These are phyloP conservation scores for Cryptococcus hybrid DNA, from an alignment of 1,284 basidiomycete species.

Conservation along the genomic window DNA sequence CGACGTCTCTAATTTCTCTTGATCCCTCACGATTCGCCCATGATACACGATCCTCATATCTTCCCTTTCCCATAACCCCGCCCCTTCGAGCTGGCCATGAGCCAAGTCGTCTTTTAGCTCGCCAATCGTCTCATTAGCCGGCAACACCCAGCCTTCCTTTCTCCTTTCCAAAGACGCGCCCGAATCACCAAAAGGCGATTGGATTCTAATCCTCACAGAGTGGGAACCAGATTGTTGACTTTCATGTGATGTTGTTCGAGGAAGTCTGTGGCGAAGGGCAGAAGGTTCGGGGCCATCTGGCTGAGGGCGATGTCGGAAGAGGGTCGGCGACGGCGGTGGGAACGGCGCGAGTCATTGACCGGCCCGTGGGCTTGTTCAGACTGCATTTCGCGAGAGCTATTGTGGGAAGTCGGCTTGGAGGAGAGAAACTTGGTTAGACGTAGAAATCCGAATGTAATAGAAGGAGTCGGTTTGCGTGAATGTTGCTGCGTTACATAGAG, in stretches of 20 bases:
- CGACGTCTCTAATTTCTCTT: constrained; percentile 32
- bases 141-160: constrained; percentile 27
- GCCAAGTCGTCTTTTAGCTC: constrained; percentile 37
- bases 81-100: constrained; percentile 22
- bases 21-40: constrained; percentile 42
- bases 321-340: constrained; percentile 10
- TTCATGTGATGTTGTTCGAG: not conserved
- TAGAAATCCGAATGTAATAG: not conserved
- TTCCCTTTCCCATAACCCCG: constrained; percentile 31
- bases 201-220: constrained; percentile 24
- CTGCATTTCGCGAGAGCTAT: constrained; percentile 1
- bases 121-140: constrained; percentile 12
- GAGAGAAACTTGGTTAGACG: not conserved
- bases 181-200: constrained; percentile 33
- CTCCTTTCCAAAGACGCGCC: constrained; percentile 12
- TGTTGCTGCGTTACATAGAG: no score
- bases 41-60: constrained; percentile 44
- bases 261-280: constrained; percentile 8
- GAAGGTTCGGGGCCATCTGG: constrained; percentile 7
- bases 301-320: constrained; percentile 14
- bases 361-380: constrained; percentile 5
- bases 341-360: constrained; percentile 6
- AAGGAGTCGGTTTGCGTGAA: not conserved
- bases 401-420: not conserved
- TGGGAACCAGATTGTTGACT: not conserved